Evolutionary conservation across 2,329 filamentous ascomycete genomes (phyloP).

Genomic region (Alternaria sp.): DNA sequence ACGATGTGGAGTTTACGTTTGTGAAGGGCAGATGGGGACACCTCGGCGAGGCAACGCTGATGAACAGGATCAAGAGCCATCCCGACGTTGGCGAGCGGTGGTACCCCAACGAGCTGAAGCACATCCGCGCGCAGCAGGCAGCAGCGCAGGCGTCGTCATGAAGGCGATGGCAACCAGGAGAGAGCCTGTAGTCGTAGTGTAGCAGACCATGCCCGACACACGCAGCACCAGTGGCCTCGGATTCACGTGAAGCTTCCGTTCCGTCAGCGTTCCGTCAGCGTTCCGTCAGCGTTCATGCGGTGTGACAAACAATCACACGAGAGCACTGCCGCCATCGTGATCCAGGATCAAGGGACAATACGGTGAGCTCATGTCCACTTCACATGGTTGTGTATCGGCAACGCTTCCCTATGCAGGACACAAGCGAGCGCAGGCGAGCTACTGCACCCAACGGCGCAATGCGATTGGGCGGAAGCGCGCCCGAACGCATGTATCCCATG

Average conservation of each 20-base stretch:
- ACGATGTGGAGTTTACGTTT: constrained; percentile 87
- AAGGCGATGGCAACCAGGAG: neutral
- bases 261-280: neutral
- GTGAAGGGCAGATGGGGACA: constrained; percentile 69
- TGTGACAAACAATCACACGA: constrained; percentile 13
- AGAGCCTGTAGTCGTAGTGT: constrained; percentile 1
- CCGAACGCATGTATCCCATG: constrained; percentile 17
- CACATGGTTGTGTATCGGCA: constrained; percentile 3
- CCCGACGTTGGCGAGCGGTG: constrained; percentile 84
- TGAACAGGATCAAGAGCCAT: constrained; percentile 86
- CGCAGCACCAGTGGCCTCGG: neutral
- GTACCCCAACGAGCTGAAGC: constrained; percentile 54
- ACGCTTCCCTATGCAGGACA: constrained; percentile 3
- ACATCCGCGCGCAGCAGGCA: constrained; percentile 52
- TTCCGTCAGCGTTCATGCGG: constrained; percentile 10
- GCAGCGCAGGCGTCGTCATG: constrained; percentile 9
- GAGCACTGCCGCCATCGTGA: neutral
- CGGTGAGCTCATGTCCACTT: constrained; percentile 12
- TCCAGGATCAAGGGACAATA: constrained; percentile 4
- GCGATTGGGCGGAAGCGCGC: constrained; percentile 11
- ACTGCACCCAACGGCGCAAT: neutral
- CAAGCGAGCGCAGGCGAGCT: neutral
- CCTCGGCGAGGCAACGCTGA: constrained; percentile 81
- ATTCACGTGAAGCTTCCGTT: neutral
- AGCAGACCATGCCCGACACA: constrained; percentile 4